Evolutionary conservation across 179 eudicot genomes (phyloP), one percentile per base, ranked within the genome.

Genomic region (Dionaea muscipula): DNA sequence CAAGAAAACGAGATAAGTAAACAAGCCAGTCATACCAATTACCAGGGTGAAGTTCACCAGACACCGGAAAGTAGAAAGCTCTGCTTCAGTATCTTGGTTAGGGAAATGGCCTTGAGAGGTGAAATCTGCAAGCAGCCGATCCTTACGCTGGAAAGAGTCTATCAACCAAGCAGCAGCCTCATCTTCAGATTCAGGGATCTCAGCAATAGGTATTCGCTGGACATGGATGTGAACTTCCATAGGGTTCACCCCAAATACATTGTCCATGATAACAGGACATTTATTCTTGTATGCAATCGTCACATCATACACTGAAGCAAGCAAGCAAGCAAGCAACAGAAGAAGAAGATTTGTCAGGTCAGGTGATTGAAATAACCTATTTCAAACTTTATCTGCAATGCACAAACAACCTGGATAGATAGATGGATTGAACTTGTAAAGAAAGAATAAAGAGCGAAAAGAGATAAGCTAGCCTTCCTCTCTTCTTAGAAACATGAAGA

Each of bases 221-320:
- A 87, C 67, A 43, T 87, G 85, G 25, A 87, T 78, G 64, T 87
- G 96, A 43, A 87, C 96, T 73, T 87, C 90, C 0, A 90, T 73
- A 33, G 96, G 96, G 62, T 76, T 81, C 28, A 84, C 74, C 12
- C 96, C 96, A 26, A 71, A 82, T 13, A 82, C 81, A 20, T 87
- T 87, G 83, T 87, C 96, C 66, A 78, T 16, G 49, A 87, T 72
- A 33, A 61, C 57, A 16, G 96, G 94, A 72, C 90, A 87, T 1
- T 63, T 71, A 33, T 78, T 63, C 73, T 87, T 87, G 85, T 87
- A 87, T 11, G 85, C 90, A 13, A 87, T 87, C 10, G 94, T 87
- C 46, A 85, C 77, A 36, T 87, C 94, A 61, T 87, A 87, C 53
- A 87, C 96, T 87, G 96, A 71, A 69, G 53, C 18, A 11, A 26